Evolutionary conservation across 176 grass and related monocot genomes (phyloP).

Genomic region (Carex scoparia): DNA sequence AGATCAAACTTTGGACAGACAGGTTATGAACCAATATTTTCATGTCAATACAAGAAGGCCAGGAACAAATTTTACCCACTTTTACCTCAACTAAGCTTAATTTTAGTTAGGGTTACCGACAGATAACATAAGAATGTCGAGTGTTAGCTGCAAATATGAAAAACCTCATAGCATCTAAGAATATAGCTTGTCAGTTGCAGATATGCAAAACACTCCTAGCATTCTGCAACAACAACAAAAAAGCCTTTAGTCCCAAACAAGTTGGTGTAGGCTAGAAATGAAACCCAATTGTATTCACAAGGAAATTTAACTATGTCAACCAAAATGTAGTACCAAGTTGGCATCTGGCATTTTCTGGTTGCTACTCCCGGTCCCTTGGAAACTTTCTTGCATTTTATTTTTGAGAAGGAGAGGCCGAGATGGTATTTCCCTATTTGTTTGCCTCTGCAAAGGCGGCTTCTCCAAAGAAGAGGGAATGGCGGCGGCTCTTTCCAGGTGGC

Average conservation of each 20-base stretch:
- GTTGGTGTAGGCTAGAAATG: no score
- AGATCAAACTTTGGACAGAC: not conserved
- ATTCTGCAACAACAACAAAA: not conserved
- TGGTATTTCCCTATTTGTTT: constrained; percentile 1
- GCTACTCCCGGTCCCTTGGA: not conserved
- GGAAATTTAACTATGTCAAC: constrained; percentile 3
- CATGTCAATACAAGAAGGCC: not conserved
- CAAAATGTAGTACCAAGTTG: not conserved
- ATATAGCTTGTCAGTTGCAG: not conserved
- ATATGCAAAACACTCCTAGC: not conserved
- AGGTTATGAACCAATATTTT: not conserved
- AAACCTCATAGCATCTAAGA: not conserved
- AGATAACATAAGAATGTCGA: not conserved
- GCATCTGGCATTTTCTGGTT: constrained; percentile 4
- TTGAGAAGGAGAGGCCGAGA: not conserved
- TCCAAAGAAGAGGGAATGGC: not conserved
- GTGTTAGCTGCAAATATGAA: not conserved
- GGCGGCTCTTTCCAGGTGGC: not conserved
- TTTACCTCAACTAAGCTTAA: not conserved
- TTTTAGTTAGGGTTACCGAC: not conserved
- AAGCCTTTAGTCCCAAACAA: no score
- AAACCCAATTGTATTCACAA: no score
- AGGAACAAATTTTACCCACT: not conserved
- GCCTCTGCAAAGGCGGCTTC: not conserved
- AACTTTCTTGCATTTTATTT: constrained; percentile 10